Conservation (phyloP, 306 rosid species). For the Casuarina cunninghamiana region DNA sequence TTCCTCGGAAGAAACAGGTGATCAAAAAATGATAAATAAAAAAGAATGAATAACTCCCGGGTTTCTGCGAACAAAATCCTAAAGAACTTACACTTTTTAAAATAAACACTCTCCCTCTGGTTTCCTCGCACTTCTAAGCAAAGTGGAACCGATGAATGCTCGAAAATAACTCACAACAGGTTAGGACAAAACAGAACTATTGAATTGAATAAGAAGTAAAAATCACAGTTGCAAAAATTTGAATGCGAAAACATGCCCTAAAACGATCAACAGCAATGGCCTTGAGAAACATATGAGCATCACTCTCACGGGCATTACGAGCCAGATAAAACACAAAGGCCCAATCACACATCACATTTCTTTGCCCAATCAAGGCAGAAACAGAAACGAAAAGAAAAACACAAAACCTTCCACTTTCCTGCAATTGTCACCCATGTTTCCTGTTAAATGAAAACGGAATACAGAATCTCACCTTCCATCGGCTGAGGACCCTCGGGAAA, state of each 20-base stretch:
- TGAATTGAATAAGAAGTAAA: too few species aligned
- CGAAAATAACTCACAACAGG: neutral
- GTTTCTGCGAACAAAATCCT: neutral
- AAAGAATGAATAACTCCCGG: neutral
- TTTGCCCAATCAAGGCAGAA: neutral
- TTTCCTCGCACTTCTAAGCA: neutral
- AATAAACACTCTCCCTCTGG: neutral
- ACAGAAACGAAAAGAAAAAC: neutral
- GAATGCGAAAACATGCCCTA: too few species aligned
- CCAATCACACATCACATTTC: neutral
- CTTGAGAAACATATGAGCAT: neutral
- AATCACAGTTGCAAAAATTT: too few species aligned
- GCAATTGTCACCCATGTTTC: neutral
- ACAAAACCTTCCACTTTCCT: neutral
- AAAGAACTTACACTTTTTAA: neutral
- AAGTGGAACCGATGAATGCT: neutral
- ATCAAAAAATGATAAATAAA: neutral
- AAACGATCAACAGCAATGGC: too few species aligned
- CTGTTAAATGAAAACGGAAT: neutral
- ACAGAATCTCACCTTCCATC: constrained; percentile 43
- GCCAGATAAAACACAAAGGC: neutral
- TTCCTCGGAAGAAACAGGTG: neutral
- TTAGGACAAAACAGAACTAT: neutral
- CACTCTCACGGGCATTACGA: neutral
- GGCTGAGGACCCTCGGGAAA: constrained; percentile 52